These are phyloP conservation scores for Trichomonas tenax DNA, from an alignment of 208 protist species.

Conservation along the genomic window DNA sequence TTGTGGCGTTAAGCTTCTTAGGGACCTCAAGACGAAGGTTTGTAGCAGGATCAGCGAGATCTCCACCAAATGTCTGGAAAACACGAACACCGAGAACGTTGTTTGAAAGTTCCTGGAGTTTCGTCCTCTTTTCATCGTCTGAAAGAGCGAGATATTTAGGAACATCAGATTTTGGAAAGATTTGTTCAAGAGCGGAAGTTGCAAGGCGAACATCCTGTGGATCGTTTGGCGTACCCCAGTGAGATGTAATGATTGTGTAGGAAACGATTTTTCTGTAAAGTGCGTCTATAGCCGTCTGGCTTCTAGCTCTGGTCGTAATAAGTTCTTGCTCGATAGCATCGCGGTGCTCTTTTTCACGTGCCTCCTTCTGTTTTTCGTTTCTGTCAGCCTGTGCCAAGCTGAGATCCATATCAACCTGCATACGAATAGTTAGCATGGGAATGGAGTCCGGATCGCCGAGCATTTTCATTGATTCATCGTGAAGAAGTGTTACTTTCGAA, in stretches of 20 bases:
- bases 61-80: slow-evolving; percentile 25
- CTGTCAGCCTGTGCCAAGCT: neutral
- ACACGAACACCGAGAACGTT: slow-evolving; percentile 27
- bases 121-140: neutral
- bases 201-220: slow-evolving; percentile 25
- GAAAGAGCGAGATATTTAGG: neutral
- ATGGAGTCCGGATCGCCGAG: slow-evolving; percentile 12
- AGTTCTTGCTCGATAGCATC: slow-evolving; percentile 20
- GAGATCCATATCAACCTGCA: slow-evolving; percentile 28
- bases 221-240: slow-evolving; percentile 15
- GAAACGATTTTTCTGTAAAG: slow-evolving; percentile 23
- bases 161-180: slow-evolving; percentile 18
- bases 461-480: neutral
- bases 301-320: slow-evolving; percentile 1
- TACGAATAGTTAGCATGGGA: slow-evolving; percentile 26
- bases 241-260: neutral
- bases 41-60: neutral
- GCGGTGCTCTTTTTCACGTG: neutral
- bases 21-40: slow-evolving; percentile 13
- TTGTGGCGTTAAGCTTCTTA: neutral
- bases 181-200: slow-evolving; percentile 21
- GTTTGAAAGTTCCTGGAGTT: slow-evolving; percentile 24
- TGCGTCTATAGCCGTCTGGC: neutral
- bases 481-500: neutral
- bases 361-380: neutral